Evolutionary conservation across 768 basidiomycete species (phyloP), one percentile per base, ranked within the genome.

Genomic region (Suillus sp.): DNA sequence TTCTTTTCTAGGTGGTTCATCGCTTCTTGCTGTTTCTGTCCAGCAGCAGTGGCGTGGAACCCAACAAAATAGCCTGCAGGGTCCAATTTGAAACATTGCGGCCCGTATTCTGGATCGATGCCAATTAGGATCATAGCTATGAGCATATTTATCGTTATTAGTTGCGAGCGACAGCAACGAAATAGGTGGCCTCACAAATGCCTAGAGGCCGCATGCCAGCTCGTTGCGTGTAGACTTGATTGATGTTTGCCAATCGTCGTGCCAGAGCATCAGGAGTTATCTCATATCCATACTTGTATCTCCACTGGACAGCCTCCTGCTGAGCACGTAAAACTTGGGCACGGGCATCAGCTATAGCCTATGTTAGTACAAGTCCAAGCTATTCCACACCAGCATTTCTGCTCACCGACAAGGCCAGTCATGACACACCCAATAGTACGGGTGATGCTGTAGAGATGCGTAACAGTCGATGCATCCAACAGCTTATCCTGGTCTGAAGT

Each of bases 1-100:
- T 94, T 93, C 81, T 99, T 99, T 80, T 99, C 97, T 50, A 99
- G 83, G 72, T 95, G 92, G 75, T 99, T 99, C 89, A 96, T 97
- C 1, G 94, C 95, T 73, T 99, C 97, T 72, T 97, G 96, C 71
- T 99, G 97, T 71, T 99, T 99, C 75, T 93, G 91, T 0, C 97
- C 97, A 2, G 96, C 91, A 0, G 96, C 88, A 2, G 96, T 96
- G 10, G 97, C 97, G 69, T 98, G 96, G 81, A 96, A 99, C 0
- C 97, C 97, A 51, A 97, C 93, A 74, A 96, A 99, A 79, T 97
- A 99, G 5, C 97, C 97, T 2, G 97, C 97, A 13, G 97, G 97
- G 73, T 99, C 97, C 59, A 99, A 89, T 78, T 97, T 98, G 84
- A 98, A 99, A 70, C 91, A 85, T 74, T 98, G 96, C n/a, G 97